These are phyloP conservation scores for Pseudopyricularia cyperi DNA, from an alignment of 2,329 filamentous ascomycete genomes.

Conservation along the genomic window DNA sequence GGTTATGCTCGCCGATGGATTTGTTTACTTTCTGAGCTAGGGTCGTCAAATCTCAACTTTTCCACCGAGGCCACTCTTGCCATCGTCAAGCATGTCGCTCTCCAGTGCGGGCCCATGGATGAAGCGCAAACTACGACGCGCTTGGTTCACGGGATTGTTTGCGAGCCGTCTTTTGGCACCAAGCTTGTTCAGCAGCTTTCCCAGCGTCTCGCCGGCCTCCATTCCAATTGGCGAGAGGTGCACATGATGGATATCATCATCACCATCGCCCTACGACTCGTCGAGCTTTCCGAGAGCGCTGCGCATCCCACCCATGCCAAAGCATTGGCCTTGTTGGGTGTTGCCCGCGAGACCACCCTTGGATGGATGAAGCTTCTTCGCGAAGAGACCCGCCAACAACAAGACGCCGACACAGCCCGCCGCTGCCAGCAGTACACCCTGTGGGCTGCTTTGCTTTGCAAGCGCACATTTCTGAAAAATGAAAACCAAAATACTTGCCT, in stretches of 20 bases:
- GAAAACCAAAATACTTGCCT: constrained; percentile 1
- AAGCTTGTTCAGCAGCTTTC: constrained; percentile 33
- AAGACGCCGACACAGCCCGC: constrained; percentile 21
- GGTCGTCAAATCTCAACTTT: constrained; percentile 44
- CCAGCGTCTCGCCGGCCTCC: constrained; percentile 27
- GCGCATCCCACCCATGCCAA: constrained; percentile 2
- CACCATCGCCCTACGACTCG: constrained; percentile 30
- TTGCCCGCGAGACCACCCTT: constrained; percentile 27
- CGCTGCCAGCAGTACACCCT: constrained; percentile 32
- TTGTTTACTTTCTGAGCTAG: constrained; percentile 29
- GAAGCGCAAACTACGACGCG: no score
- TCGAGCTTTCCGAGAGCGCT: constrained; percentile 8
- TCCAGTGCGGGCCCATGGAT: constrained; percentile 38
- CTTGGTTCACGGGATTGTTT: constrained; percentile 30
- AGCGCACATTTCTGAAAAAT: constrained; percentile 19
- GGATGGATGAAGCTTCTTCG: constrained; percentile 37
- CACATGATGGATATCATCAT: constrained; percentile 45
- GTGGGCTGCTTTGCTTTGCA: constrained; percentile 43
- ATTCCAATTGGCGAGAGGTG: constrained; percentile 44
- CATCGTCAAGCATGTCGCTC: constrained; percentile 36
- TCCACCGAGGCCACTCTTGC: constrained; percentile 34
- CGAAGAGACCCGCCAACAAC: constrained; percentile 24
- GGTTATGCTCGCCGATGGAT: constrained; percentile 35
- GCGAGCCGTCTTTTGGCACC: constrained; percentile 33
- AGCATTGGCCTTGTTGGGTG: constrained; percentile 21